Evolutionary conservation across 805 yeast species (phyloP).

Genomic region (Yarrowia sp.): DNA sequence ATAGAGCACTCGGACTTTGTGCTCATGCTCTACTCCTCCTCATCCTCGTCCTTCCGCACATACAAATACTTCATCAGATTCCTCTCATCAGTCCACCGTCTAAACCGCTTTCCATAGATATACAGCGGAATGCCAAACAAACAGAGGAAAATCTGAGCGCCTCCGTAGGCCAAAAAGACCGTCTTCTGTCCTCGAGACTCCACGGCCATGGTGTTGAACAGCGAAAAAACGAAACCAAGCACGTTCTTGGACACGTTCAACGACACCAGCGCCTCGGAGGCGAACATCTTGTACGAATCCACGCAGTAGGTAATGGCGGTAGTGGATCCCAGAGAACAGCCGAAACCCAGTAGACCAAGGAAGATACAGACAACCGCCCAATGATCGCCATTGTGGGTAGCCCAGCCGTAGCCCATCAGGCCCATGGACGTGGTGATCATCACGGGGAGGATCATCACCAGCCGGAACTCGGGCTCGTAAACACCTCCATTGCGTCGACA

Average conservation of each 20-base stretch:
- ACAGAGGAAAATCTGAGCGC: slow-evolving; percentile 58
- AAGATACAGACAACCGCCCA: slow-evolving; percentile 68
- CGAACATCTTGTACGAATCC: slow-evolving; percentile 63
- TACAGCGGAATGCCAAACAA: slow-evolving; percentile 60
- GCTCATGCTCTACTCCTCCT: background rate
- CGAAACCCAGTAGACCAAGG: slow-evolving; percentile 64
- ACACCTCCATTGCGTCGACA: slow-evolving; percentile 59
- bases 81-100: slow-evolving; percentile 60
- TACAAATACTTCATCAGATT: slow-evolving; percentile 55
- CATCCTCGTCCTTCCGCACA: slow-evolving; percentile 47
- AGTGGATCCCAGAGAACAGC: slow-evolving; percentile 66
- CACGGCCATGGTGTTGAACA: slow-evolving; percentile 60
- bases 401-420: slow-evolving; percentile 70
- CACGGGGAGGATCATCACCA: slow-evolving; percentile 61
- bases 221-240: slow-evolving; percentile 62
- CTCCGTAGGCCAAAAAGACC: slow-evolving; percentile 61
- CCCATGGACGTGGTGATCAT: slow-evolving; percentile 57
- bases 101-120: slow-evolving; percentile 59
- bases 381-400: slow-evolving; percentile 54
- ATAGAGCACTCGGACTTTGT: too few species aligned
- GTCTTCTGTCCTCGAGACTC: slow-evolving; percentile 54
- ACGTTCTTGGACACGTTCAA: slow-evolving; percentile 62
- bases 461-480: slow-evolving; percentile 69
- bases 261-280: slow-evolving; percentile 65
- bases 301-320: slow-evolving; percentile 67